These are phyloP conservation scores for Candida manassasensis DNA, from an alignment of 805 yeast species.

Conservation along the genomic window DNA sequence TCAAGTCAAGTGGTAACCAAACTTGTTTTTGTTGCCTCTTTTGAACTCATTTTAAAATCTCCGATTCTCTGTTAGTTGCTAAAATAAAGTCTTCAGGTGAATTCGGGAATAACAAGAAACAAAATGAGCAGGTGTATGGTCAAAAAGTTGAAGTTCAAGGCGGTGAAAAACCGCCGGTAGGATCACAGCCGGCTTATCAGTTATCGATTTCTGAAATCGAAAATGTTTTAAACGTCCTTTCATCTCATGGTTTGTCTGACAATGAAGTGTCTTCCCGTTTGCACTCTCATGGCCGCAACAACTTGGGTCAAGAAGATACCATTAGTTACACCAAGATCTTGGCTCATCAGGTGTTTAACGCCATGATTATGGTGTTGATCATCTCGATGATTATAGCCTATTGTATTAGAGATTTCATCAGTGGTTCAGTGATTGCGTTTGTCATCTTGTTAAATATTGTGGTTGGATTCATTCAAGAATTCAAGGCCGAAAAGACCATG, in stretches of 20 bases:
- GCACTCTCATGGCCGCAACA: constrained; percentile 50
- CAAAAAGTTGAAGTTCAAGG: constrained; percentile 8
- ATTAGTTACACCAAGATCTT: constrained; percentile 53
- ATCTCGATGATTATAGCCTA: constrained; percentile 68
- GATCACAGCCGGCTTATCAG: constrained; percentile 9
- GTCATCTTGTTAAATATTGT: constrained; percentile 60
- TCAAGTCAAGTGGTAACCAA: no score
- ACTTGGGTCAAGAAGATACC: constrained; percentile 54
- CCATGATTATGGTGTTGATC: constrained; percentile 70
- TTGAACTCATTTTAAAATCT: not conserved
- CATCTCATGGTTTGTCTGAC: constrained; percentile 16
- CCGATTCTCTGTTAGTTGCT: constrained; percentile 2
- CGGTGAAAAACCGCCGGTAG: constrained; percentile 10
- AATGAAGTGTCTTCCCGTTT: constrained; percentile 14
- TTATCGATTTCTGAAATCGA: constrained; percentile 14
- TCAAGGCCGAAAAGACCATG: constrained; percentile 75
- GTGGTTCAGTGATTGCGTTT: constrained; percentile 74
- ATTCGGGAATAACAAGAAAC: not conserved
- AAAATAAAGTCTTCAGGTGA: constrained; percentile 1
- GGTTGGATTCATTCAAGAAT: constrained; percentile 69
- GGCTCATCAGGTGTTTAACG: constrained; percentile 66
- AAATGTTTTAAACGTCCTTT: constrained; percentile 12
- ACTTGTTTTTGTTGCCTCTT: not conserved
- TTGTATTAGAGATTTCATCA: constrained; percentile 73
- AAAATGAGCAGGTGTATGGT: not conserved